Evolutionary conservation across 306 rosid genomes (phyloP).

Genomic region (Fragaria ananassa): DNA sequence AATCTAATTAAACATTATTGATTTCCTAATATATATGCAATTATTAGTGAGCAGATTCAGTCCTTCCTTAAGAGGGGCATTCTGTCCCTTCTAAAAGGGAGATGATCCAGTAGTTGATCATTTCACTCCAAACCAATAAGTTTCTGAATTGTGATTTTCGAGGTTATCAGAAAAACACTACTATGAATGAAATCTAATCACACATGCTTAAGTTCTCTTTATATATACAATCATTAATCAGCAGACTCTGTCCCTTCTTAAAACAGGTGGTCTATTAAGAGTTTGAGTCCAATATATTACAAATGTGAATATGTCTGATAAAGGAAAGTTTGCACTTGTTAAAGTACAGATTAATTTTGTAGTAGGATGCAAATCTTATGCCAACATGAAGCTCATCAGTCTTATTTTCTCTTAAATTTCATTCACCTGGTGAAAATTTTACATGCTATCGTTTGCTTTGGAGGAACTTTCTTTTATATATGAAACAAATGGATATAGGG

Average conservation of each 20-base stretch:
- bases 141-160: background rate
- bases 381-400: background rate
- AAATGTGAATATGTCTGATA: background rate
- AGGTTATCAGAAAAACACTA: background rate
- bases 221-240: background rate
- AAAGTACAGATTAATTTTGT: background rate
- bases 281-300: background rate
- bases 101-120: background rate
- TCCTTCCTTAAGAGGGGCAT: background rate
- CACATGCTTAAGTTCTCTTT: background rate
- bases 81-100: background rate
- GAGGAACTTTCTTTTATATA: background rate
- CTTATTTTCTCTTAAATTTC: background rate
- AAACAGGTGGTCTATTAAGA: background rate
- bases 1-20: background rate
- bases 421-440: background rate
- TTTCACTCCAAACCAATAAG: background rate
- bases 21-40: background rate
- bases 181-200: background rate
- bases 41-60: background rate
- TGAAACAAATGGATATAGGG: background rate
- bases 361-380: background rate
- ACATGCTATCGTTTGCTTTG: background rate
- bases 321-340: background rate
- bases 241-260: background rate